phyloP scores from a whole-genome alignment of 352 stramenopile species.

The Phytophthora hybrid region DNA sequence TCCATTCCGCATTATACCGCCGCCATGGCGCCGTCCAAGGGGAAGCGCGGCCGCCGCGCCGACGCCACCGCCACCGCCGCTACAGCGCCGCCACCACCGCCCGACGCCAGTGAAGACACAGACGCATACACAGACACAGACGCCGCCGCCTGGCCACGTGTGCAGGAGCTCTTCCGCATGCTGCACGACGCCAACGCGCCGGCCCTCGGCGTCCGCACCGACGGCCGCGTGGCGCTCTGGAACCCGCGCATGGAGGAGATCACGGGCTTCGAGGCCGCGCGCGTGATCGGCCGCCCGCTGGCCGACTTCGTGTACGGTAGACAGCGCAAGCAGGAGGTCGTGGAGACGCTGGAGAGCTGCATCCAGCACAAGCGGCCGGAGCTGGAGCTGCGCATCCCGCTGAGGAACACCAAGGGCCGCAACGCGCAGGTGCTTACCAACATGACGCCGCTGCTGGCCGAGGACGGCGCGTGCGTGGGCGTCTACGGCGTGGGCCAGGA shows the following conservation, averaged over 20 bases:
- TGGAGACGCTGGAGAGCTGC: conserved; percentile 37
- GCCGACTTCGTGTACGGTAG: conserved; percentile 64
- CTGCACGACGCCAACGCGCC: conserved; percentile 76
- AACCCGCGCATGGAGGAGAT: conserved; percentile 66
- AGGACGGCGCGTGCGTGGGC: conserved; percentile 53
- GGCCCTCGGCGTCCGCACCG: conserved; percentile 61
- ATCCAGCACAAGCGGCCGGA: conserved; percentile 46
- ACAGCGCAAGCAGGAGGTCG: conserved; percentile 42
- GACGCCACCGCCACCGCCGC: background rate
- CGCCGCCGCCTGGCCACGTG: conserved; percentile 5
- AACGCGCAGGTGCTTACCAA: conserved; percentile 63
- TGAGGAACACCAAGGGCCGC: conserved; percentile 54
- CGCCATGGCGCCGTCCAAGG: conserved; percentile 29
- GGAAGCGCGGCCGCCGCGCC: conserved; percentile 29
- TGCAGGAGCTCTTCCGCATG: conserved; percentile 43
- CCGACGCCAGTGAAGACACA: background rate
- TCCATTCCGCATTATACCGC: conserved; percentile 30
- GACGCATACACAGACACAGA: background rate
- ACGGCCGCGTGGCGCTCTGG: conserved; percentile 71
- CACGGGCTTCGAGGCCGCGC: conserved; percentile 54
- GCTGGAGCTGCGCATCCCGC: conserved; percentile 57
- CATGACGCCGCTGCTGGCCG: conserved; percentile 55
- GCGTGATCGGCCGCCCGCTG: conserved; percentile 56
- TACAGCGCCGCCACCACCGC: background rate
- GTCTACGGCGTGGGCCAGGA: conserved; percentile 71